phyloP scores from a whole-genome alignment of 768 basidiomycete genomes.

The Suillus weaverae region DNA sequence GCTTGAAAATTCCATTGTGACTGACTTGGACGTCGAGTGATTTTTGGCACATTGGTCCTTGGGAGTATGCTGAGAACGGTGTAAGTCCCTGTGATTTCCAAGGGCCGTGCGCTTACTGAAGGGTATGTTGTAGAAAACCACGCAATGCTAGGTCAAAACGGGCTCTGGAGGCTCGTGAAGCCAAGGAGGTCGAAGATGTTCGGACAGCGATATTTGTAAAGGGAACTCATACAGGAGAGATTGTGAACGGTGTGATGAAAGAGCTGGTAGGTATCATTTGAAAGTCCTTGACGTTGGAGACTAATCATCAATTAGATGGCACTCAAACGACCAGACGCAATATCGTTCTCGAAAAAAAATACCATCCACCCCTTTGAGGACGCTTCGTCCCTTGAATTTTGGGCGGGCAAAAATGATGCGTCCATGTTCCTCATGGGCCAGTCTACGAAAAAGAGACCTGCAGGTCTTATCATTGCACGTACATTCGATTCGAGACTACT shows the following conservation, averaged over 20 bases:
- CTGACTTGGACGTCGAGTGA: background rate
- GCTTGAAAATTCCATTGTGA: background rate
- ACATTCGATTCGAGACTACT: conserved; percentile 85
- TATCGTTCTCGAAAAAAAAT: conserved; percentile 96
- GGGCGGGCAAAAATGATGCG: conserved; percentile 92
- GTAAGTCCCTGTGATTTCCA: conserved; percentile 18
- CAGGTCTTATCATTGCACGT: conserved; percentile 80
- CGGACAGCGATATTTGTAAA: conserved; percentile 89
- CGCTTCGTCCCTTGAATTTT: conserved; percentile 81
- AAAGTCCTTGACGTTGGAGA: background rate
- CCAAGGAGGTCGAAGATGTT: conserved; percentile 87
- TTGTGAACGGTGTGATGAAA: conserved; percentile 77
- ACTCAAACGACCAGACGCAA: conserved; percentile 86
- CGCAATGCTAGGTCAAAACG: conserved; percentile 96
- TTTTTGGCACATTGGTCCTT: background rate
- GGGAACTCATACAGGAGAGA: conserved; percentile 83
- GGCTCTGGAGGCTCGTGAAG: conserved; percentile 78
- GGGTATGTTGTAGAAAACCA: conserved; percentile 61
- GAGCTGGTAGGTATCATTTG: conserved; percentile 64
- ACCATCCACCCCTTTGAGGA: conserved; percentile 88
- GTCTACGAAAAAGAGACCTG: conserved; percentile 91
- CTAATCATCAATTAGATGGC: conserved; percentile 62
- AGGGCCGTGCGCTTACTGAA: background rate
- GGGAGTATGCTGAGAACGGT: conserved; percentile 29
- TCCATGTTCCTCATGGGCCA: conserved; percentile 88